These are phyloP conservation scores for Acacia concinna DNA, from an alignment of 331 rosid species.

Conservation along the genomic window DNA sequence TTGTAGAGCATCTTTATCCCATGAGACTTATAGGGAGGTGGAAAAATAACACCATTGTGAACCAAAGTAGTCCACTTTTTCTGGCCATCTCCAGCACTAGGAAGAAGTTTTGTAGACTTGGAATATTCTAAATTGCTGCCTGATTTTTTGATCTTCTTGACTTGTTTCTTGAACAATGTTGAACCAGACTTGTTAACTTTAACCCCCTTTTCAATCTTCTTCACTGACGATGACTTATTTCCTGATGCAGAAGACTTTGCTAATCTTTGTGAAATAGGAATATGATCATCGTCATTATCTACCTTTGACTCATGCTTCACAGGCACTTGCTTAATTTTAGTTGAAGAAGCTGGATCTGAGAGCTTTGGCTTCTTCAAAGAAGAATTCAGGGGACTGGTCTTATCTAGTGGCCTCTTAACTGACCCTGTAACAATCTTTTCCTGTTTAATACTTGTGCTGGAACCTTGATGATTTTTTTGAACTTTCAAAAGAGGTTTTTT, in stretches of 20 bases:
- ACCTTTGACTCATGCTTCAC: slow-evolving; percentile 52
- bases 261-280: slow-evolving; percentile 70
- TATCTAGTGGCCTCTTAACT: slow-evolving; percentile 76
- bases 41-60: slow-evolving; percentile 95
- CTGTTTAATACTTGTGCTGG: slow-evolving; percentile 43
- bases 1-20: slow-evolving; percentile 75
- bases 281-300: slow-evolving; percentile 54
- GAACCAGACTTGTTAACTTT: slow-evolving; percentile 52
- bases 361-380: slow-evolving; percentile 63
- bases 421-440: slow-evolving; percentile 40
- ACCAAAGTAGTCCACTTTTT: slow-evolving; percentile 89
- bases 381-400: slow-evolving; percentile 39
- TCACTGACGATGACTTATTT: slow-evolving; percentile 44
- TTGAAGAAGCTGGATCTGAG: slow-evolving; percentile 41
- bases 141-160: slow-evolving; percentile 49
- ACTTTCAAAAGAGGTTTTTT: slow-evolving; percentile 60
- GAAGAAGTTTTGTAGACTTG: slow-evolving; percentile 68
- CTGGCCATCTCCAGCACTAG: slow-evolving; percentile 95
- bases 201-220: slow-evolving; percentile 42
- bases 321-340: slow-evolving; percentile 48
- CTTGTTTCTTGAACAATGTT: slow-evolving; percentile 56
- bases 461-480: slow-evolving; percentile 61
- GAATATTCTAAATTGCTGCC: slow-evolving; percentile 63
- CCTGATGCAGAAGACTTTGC: slow-evolving; percentile 45
- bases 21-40: slow-evolving; percentile 80